These are phyloP conservation scores for Cydonia oblonga DNA, from an alignment of 331 rosid species.

Conservation along the genomic window DNA sequence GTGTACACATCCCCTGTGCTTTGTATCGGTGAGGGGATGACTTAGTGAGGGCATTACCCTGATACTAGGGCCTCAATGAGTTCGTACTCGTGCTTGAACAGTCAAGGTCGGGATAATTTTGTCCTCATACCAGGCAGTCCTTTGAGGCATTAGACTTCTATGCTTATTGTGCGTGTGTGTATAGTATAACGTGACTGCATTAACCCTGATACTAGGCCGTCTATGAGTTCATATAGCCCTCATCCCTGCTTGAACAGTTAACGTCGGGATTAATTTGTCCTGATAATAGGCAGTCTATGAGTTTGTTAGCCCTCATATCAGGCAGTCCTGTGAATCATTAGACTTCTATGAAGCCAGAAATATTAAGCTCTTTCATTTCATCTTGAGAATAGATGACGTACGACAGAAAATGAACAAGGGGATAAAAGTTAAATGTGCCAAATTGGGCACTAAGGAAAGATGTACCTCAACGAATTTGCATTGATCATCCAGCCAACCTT, in stretches of 20 bases:
- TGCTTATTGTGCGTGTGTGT: neutral
- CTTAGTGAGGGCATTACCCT: neutral
- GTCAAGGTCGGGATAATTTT: neutral
- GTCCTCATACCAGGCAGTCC: neutral
- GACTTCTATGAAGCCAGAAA: neutral
- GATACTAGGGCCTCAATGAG: no score
- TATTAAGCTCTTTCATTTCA: neutral
- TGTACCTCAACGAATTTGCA: neutral
- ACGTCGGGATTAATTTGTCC: neutral
- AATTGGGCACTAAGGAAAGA: neutral
- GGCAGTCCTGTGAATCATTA: neutral
- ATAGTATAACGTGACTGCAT: neutral
- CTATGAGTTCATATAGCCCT: neutral
- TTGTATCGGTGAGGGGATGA: neutral
- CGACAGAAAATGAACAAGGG: neutral
- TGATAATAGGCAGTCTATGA: neutral
- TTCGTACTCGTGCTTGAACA: no score
- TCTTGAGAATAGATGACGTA: neutral
- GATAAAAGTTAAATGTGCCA: neutral
- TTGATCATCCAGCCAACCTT: neutral
- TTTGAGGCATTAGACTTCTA: neutral
- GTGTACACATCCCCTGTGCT: neutral
- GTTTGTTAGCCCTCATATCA: neutral
- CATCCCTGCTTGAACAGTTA: neutral
- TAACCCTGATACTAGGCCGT: neutral